Conservation (phyloP, 441 rosid species). For the Dalechampia spathulata region DNA sequence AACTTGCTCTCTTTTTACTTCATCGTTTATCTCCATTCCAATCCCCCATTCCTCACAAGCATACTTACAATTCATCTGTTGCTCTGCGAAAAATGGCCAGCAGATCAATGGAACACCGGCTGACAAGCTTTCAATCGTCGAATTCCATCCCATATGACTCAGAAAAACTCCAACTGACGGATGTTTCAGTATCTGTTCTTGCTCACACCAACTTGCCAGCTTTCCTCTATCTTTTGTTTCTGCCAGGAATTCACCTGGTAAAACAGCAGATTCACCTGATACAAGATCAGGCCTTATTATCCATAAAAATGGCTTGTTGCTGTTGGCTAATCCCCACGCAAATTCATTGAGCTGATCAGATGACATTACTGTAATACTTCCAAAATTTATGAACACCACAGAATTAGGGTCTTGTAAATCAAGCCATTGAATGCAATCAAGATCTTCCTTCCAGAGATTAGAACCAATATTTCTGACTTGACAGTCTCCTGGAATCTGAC, state of each 20-base stretch:
- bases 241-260: background rate
- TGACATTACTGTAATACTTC: background rate
- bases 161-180: slow-evolving; percentile 8
- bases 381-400: slow-evolving; percentile 1
- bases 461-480: background rate
- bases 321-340: slow-evolving; percentile 8
- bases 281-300: background rate
- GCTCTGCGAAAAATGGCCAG: slow-evolving; percentile 9
- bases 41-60: slow-evolving; percentile 6
- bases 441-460: background rate
- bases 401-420: background rate
- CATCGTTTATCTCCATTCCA: slow-evolving; percentile 8
- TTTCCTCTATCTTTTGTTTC: slow-evolving; percentile 2
- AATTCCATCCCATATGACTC: slow-evolving; percentile 15
- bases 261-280: background rate
- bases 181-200: slow-evolving; percentile 5
- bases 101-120: slow-evolving; percentile 1
- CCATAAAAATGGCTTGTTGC: background rate
- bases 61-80: slow-evolving; percentile 5
- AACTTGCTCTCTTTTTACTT: slow-evolving; percentile 19
- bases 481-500: background rate
- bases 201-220: slow-evolving; percentile 10
- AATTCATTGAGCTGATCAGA: background rate
- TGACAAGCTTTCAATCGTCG: slow-evolving; percentile 1
- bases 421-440: background rate